These are phyloP conservation scores for Mucor indicus DNA, from an alignment of 371 early-diverging fungal species.

Conservation along the genomic window DNA sequence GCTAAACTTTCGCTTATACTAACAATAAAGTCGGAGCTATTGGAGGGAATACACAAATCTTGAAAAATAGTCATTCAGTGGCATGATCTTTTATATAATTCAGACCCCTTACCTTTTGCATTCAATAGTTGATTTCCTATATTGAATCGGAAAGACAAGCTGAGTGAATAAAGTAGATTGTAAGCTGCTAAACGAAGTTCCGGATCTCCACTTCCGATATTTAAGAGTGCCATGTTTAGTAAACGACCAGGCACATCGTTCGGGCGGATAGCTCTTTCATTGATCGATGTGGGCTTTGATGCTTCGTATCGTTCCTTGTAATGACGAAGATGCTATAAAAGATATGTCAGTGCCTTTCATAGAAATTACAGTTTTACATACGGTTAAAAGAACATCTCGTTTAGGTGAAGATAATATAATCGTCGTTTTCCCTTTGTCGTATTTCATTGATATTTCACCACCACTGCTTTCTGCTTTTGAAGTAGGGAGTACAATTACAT, in stretches of 20 bases:
- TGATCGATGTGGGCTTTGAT: constrained; percentile 60
- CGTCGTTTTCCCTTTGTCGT: constrained; percentile 64
- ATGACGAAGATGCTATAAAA: constrained; percentile 51
- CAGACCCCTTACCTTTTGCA: constrained; percentile 61
- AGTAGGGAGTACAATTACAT: constrained; percentile 53
- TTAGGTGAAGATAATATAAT: constrained; percentile 73
- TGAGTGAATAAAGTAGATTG: constrained; percentile 79
- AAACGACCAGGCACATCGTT: constrained; percentile 89
- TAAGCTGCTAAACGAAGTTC: constrained; percentile 80
- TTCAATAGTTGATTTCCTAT: constrained; percentile 80
- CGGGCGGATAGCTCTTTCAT: constrained; percentile 76
- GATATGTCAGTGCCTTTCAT: no score
- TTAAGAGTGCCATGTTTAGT: constrained; percentile 88
- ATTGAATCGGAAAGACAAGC: constrained; percentile 76
- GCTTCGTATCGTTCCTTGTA: constrained; percentile 69
- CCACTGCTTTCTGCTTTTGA: constrained; percentile 59
- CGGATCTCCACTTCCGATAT: constrained; percentile 79
- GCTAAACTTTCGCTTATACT: constrained; percentile 80
- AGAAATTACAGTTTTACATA: no score
- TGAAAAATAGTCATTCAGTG: not conserved
- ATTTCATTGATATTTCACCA: constrained; percentile 72
- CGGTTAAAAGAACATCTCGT: constrained; percentile 67
- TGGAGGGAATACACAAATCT: constrained; percentile 87
- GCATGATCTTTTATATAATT: not conserved
- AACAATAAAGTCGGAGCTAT: constrained; percentile 80